Evolutionary conservation across 2,329 filamentous ascomycete species (phyloP).

Genomic region (Diplodia seriata): DNA sequence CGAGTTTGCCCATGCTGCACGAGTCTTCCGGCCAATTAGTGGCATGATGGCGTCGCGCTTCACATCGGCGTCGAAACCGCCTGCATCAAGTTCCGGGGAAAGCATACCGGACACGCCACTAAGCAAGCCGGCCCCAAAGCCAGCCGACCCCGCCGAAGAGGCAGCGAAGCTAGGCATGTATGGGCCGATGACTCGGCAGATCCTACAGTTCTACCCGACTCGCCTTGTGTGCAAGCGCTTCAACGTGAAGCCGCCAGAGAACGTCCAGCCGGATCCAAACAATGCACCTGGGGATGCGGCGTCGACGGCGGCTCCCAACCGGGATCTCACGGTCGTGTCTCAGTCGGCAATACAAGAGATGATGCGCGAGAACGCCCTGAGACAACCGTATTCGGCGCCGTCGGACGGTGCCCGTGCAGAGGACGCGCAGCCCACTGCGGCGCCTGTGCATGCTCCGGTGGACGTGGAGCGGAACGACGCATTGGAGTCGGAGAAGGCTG

Average conservation of each 20-base stretch:
- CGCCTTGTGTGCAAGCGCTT: conserved; percentile 93
- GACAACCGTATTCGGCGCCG: conserved; percentile 38
- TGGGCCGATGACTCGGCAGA: conserved; percentile 80
- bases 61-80: conserved; percentile 68
- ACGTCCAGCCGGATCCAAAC: conserved; percentile 17
- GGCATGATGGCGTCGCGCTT: conserved; percentile 94
- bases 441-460: conserved; percentile 51
- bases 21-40: conserved; percentile 89
- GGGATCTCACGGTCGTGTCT: conserved; percentile 57
- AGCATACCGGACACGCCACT: conserved; percentile 37
- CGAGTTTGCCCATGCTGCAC: conserved; percentile 76
- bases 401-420: conserved; percentile 14
- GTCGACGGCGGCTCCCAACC: conserved; percentile 14
- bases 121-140: conserved; percentile 61
- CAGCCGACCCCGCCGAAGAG: conserved; percentile 78
- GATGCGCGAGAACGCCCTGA: conserved; percentile 40
- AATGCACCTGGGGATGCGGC: conserved; percentile 33
- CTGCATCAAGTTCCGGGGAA: conserved; percentile 43
- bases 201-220: conserved; percentile 76
- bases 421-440: conserved; percentile 35
- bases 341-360: conserved; percentile 58
- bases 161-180: conserved; percentile 94
- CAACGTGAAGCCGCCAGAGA: conserved; percentile 74
- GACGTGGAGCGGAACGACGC: conserved; percentile 80
- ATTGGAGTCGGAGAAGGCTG: conserved; percentile 74